Evolutionary conservation across 2,329 filamentous ascomycete genomes (phyloP), one percentile per base, ranked within the genome.

Genomic region (Pseudocercospora fijiensis): DNA sequence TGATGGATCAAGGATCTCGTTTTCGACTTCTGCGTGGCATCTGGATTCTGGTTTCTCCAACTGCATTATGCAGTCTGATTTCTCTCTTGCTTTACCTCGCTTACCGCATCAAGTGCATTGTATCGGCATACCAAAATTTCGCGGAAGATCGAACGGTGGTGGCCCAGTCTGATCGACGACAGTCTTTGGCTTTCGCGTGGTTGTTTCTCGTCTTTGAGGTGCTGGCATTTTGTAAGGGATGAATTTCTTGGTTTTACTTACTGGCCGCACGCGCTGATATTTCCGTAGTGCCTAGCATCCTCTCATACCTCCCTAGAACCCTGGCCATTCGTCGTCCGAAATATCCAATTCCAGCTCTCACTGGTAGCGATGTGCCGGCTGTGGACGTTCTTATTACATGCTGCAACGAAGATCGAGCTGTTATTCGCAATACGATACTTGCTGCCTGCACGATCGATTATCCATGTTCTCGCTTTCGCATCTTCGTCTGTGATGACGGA

Each of bases 321-420:
- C 28, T 56, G 9, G 53, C 53, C 30, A 41, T 37, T 41, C 28
- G 53, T 13, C 53, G 27, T 20, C 53, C 53, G 2, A 24, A 24
- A 8, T 30, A 28, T 18, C 30, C 18, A 0, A 33, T 28, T 9
- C 53, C 53, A 26, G 27, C 53, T 22, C 28, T 65, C 1, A 1
- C 27, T 2, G 61, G 61, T n/a, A 59, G 76, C 9, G 72, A 75
- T 22, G 74, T 72, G 6, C 79, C 79, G 1, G 74, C 72, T 0
- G 78, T 81, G 6, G 80, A 81, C 62, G 74, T 81, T 5, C 75
- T 80, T 47, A 75, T 81, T 57, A 79, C 78, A 18, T 78, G 78
- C 66, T 81, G 79, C 64, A 76, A 76, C 55, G 80, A 82, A 69
- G 78, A 80, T 0, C 70, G 76, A 13, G 76, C 76, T 8, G 72